Conservation (phyloP, 768 basidiomycete species). For the Lactarius quietus region DNA sequence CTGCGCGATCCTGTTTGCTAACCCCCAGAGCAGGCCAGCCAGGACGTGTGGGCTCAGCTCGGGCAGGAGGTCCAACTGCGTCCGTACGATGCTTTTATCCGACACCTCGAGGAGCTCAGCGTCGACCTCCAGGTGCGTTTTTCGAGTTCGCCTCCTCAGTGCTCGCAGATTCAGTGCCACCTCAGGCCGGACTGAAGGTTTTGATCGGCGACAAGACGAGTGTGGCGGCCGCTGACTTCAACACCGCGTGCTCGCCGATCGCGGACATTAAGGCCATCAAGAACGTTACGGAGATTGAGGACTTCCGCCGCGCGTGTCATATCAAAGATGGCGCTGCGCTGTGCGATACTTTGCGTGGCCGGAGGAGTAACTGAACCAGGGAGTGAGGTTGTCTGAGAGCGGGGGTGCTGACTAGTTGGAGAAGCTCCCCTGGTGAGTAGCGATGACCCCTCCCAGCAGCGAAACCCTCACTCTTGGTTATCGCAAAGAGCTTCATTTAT, state of each 20-base stretch:
- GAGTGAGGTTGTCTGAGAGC: constrained; percentile 66
- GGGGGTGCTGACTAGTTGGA: constrained; percentile 78
- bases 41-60: constrained; percentile 51
- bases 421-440: constrained; percentile 72
- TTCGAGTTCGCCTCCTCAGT: background rate
- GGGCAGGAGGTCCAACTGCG: constrained; percentile 56
- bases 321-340: constrained; percentile 89
- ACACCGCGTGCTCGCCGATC: constrained; percentile 64
- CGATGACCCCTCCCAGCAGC: background rate
- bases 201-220: constrained; percentile 75
- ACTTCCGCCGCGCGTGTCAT: no score
- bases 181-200: constrained; percentile 49
- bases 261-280: constrained; percentile 84
- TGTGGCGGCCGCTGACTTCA: constrained; percentile 71
- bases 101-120: constrained; percentile 53
- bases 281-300: constrained; percentile 77
- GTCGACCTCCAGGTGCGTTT: constrained; percentile 28
- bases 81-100: constrained; percentile 67
- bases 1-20: constrained; percentile 63
- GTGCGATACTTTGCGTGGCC: constrained; percentile 93
- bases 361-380: constrained; percentile 83
- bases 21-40: constrained; percentile 44
- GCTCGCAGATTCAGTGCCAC: background rate
- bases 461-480: background rate
- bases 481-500: constrained; percentile 58